Evolutionary conservation across 2,329 filamentous ascomycete species (phyloP).

Genomic region (Ophiostoma tasmaniense): DNA sequence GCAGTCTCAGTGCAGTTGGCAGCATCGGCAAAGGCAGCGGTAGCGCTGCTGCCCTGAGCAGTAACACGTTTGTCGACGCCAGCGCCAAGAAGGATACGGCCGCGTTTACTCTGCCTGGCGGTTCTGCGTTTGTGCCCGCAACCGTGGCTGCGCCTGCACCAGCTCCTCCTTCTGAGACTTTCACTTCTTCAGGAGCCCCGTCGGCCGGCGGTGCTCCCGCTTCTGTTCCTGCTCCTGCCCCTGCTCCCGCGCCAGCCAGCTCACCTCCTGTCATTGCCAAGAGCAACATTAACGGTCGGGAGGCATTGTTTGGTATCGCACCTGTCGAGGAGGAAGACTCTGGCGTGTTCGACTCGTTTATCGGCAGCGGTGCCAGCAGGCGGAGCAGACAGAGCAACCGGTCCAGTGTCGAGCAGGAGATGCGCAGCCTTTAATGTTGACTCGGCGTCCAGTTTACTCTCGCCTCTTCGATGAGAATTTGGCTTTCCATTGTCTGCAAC

Average conservation of each 20-base stretch:
- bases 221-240: background rate
- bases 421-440: slow-evolving; percentile 18
- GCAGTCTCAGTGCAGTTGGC: slow-evolving; percentile 17
- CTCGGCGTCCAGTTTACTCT: background rate
- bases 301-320: slow-evolving; percentile 15
- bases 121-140: background rate
- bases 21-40: slow-evolving; percentile 18
- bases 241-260: background rate
- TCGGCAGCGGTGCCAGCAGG: slow-evolving; percentile 8
- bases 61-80: background rate
- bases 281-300: slow-evolving; percentile 14
- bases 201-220: background rate
- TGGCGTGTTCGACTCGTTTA: slow-evolving; percentile 15
- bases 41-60: background rate
- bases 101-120: background rate
- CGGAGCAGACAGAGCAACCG: slow-evolving; percentile 13
- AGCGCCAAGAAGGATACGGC: background rate
- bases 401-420: slow-evolving; percentile 18
- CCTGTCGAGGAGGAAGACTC: background rate
- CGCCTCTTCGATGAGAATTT: background rate
- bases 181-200: background rate
- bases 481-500: background rate
- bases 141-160: background rate
- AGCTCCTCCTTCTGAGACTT: background rate
- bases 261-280: background rate